Evolutionary conservation across 2,329 filamentous ascomycete genomes (phyloP).

Genomic region (Pyrenochaeta sp.): DNA sequence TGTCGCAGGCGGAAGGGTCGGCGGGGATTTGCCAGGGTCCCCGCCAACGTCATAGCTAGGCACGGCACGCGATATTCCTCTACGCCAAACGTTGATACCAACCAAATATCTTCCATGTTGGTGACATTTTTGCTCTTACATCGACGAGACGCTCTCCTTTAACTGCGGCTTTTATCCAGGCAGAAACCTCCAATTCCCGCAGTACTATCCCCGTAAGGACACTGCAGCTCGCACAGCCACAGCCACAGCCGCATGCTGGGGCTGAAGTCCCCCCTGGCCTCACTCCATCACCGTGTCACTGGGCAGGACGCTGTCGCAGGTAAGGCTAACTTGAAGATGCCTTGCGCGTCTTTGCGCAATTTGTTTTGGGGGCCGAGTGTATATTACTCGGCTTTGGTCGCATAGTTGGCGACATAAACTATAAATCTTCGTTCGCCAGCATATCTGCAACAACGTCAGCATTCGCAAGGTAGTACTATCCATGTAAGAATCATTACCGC

Average conservation of each 20-base stretch:
- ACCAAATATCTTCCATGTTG: background rate
- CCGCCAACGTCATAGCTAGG: conserved; percentile 28
- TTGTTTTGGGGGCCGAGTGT: conserved; percentile 6
- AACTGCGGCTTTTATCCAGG: no score
- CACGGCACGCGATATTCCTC: background rate
- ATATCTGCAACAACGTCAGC: conserved; percentile 37
- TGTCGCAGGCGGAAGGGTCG: conserved; percentile 21
- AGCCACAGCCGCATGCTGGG: conserved; percentile 32
- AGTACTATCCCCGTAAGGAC: conserved; percentile 3
- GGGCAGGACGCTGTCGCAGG: conserved; percentile 6
- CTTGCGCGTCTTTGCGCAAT: conserved; percentile 20
- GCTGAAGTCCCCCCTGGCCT: conserved; percentile 19
- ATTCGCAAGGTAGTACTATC: background rate
- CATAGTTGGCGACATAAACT: conserved; percentile 14
- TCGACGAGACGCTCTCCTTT: background rate
- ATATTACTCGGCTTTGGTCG: conserved; percentile 6
- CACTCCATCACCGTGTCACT: conserved; percentile 11
- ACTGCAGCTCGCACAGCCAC: conserved; percentile 34
- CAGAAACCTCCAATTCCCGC: background rate
- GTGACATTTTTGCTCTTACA: background rate
- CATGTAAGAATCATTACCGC: conserved; percentile 54
- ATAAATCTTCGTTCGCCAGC: conserved; percentile 49
- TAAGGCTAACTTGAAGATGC: conserved; percentile 18
- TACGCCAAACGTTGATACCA: background rate
- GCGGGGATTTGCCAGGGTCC: conserved; percentile 24